Evolutionary conservation across 169 alveolate genomes (phyloP).

Genomic region (Eimeria falciformis): DNA sequence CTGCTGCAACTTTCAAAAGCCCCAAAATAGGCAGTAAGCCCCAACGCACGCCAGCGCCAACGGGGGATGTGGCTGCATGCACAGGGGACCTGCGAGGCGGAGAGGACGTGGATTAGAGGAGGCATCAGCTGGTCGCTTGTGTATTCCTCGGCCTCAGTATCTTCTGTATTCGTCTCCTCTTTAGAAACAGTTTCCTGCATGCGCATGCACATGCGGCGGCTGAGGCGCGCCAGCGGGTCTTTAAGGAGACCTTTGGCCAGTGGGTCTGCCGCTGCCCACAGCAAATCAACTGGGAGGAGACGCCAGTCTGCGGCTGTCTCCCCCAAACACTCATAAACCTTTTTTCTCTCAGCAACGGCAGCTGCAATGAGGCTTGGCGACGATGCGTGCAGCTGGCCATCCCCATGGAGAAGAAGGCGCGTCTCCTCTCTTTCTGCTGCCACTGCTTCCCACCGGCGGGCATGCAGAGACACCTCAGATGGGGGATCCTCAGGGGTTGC

Average conservation of each 20-base stretch:
- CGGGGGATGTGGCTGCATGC: background rate
- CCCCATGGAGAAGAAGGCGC: background rate
- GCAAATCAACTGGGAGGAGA: conserved; percentile 23
- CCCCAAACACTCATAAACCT: conserved; percentile 16
- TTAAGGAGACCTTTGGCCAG: conserved; percentile 8
- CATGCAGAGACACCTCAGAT: too few species aligned
- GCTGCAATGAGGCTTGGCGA: too few species aligned
- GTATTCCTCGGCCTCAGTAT: background rate
- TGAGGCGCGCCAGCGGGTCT: conserved; percentile 16
- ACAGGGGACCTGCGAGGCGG: conserved; percentile 23
- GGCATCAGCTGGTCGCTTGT: too few species aligned
- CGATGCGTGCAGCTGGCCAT: background rate
- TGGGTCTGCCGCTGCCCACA: conserved; percentile 70
- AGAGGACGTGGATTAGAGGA: conserved; percentile 1
- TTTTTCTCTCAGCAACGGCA: conserved; percentile 6
- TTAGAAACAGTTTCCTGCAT: background rate
- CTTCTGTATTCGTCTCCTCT: background rate
- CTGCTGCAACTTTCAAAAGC: background rate
- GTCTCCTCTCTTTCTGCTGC: conserved; percentile 43
- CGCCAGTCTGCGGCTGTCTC: conserved; percentile 43
- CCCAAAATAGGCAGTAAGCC: conserved; percentile 46
- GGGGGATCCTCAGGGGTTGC: too few species aligned
- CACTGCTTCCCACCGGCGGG: conserved; percentile 53
- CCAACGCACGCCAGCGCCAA: conserved; percentile 72
- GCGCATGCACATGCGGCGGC: background rate